phyloP scores from a whole-genome alignment of 2,329 filamentous ascomycete species.

The Fusarium camptoceras region DNA sequence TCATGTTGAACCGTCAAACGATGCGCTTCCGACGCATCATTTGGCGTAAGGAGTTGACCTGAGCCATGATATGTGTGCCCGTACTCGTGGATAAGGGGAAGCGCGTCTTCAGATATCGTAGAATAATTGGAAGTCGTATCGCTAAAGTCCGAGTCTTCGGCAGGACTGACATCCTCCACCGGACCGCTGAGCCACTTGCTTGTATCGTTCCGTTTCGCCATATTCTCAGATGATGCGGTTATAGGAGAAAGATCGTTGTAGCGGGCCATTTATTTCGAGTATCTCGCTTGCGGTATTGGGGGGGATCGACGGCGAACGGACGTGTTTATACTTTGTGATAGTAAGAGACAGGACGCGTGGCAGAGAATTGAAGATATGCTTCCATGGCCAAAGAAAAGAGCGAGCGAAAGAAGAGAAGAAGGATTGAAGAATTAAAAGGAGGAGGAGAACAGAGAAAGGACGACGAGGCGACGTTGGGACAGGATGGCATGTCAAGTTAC shows the following conservation, averaged over 20 bases:
- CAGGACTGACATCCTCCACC: constrained; percentile 30
- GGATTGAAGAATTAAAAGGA: background rate
- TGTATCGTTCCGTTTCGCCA: constrained; percentile 20
- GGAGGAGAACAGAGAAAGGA: constrained; percentile 19
- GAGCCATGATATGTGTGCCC: constrained; percentile 54
- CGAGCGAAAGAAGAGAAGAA: background rate
- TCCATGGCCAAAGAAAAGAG: constrained; percentile 20
- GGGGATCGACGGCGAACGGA: constrained; percentile 13
- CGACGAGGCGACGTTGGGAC: background rate
- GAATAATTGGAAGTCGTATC: constrained; percentile 51
- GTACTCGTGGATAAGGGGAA: constrained; percentile 51
- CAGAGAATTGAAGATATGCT: background rate
- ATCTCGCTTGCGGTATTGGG: constrained; percentile 3
- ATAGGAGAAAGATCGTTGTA: constrained; percentile 16
- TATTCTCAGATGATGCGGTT: constrained; percentile 18
- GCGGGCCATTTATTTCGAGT: constrained; percentile 30
- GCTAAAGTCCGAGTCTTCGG: constrained; percentile 42
- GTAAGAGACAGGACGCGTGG: background rate
- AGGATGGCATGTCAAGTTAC: constrained; percentile 4
- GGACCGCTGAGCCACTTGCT: constrained; percentile 6
- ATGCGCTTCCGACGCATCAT: constrained; percentile 50
- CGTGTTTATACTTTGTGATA: background rate
- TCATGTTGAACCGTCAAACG: constrained; percentile 51
- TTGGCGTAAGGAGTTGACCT: constrained; percentile 50
- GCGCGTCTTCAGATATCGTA: constrained; percentile 51